Evolutionary conservation across 495 filamentous ascomycete genomes (phyloP).

Genomic region (Hypoxylon trugodes): DNA sequence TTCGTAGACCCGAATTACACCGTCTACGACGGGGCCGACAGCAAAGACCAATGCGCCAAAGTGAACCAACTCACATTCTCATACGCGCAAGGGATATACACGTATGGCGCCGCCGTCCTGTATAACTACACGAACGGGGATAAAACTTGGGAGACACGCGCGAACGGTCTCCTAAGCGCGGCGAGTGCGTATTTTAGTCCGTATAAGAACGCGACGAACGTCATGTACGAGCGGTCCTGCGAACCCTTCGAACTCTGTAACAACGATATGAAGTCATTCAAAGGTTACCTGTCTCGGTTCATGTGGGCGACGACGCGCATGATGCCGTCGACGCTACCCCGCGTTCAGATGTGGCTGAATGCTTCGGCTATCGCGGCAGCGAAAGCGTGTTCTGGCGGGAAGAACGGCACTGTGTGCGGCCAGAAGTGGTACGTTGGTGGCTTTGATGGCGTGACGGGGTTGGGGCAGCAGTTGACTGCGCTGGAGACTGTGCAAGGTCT

Average conservation of each 20-base stretch:
- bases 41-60: constrained; percentile 53
- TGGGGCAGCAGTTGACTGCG: constrained; percentile 78
- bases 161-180: constrained; percentile 57
- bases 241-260: constrained; percentile 70
- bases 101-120: constrained; percentile 72
- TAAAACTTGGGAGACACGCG: constrained; percentile 59
- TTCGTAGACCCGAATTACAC: constrained; percentile 58
- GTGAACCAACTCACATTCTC: constrained; percentile 62
- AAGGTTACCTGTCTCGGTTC: constrained; percentile 81
- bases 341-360: constrained; percentile 61
- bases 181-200: constrained; percentile 46
- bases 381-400: constrained; percentile 67
- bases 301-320: constrained; percentile 70
- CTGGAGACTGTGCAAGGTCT: constrained; percentile 72
- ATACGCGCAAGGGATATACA: constrained; percentile 71
- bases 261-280: constrained; percentile 79
- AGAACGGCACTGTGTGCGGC: constrained; percentile 68
- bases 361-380: constrained; percentile 72
- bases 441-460: constrained; percentile 67
- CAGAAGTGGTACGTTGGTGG: constrained; percentile 70
- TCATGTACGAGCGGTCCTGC: constrained; percentile 78
- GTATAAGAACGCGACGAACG: constrained; percentile 55
- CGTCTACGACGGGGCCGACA: constrained; percentile 66
- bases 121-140: constrained; percentile 67
- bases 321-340: constrained; percentile 61